phyloP scores from a whole-genome alignment of 1,284 basidiomycete genomes.

The Ganoderma sp. region DNA sequence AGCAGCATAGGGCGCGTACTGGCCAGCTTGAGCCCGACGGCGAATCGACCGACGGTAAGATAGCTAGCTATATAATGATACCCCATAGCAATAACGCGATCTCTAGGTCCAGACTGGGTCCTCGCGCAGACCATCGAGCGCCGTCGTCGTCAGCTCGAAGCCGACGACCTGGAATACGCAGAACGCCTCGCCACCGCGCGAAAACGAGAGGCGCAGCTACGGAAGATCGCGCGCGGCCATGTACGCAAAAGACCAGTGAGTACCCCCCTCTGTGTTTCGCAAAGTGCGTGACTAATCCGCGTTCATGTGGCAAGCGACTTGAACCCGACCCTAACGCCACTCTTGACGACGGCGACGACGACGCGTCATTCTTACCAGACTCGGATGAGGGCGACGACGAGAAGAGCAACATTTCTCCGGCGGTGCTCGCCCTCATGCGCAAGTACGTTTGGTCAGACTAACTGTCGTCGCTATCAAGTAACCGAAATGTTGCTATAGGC shows the following conservation, averaged over 20 bases:
- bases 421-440: slow-evolving; percentile 81
- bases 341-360: slow-evolving; percentile 42
- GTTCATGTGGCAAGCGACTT: slow-evolving; percentile 1
- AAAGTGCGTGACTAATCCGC: neutral
- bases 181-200: slow-evolving; percentile 64
- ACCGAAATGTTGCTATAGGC: neutral
- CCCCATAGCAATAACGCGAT: neutral
- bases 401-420: slow-evolving; percentile 50
- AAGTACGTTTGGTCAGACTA: slow-evolving; percentile 54
- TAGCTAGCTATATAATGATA: slow-evolving; percentile 24
- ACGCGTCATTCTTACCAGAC: slow-evolving; percentile 70
- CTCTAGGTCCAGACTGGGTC: slow-evolving; percentile 80
- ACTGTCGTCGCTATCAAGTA: neutral
- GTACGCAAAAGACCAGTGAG: slow-evolving; percentile 67
- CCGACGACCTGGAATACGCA: slow-evolving; percentile 67
- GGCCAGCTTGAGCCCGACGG: slow-evolving; percentile 57
- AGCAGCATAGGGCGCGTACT: slow-evolving; percentile 68
- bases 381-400: slow-evolving; percentile 29
- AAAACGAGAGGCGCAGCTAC: slow-evolving; percentile 55
- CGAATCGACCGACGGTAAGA: slow-evolving; percentile 43
- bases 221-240: slow-evolving; percentile 41
- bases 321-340: slow-evolving; percentile 4
- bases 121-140: slow-evolving; percentile 76
- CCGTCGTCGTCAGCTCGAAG: slow-evolving; percentile 66
- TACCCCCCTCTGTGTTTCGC: slow-evolving; percentile 12